phyloP scores from a whole-genome alignment of 2,329 filamentous ascomycete species.

The Samsoniella hepiali region DNA sequence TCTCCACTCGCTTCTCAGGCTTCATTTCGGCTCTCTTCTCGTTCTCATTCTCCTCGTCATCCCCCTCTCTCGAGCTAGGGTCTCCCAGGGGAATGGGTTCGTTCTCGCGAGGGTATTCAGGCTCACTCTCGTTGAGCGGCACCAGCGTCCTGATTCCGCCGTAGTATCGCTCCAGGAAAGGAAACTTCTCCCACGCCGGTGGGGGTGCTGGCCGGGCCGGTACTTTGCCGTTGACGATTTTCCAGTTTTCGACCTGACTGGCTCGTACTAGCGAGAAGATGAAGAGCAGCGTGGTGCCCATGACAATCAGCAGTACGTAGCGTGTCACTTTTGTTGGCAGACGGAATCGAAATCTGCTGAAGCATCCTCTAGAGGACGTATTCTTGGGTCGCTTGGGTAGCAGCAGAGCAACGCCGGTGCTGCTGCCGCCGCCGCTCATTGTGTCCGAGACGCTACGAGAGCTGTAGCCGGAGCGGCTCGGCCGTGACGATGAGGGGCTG shows the following conservation, averaged over 20 bases:
- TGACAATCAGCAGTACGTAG: constrained; percentile 71
- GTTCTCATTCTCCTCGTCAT: neutral
- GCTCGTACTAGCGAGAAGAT: constrained; percentile 72
- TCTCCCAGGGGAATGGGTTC: constrained; percentile 39
- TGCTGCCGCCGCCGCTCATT: constrained; percentile 36
- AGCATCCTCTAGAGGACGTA: constrained; percentile 23
- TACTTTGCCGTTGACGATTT: constrained; percentile 52
- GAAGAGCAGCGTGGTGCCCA: constrained; percentile 69
- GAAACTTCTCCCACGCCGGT: constrained; percentile 77
- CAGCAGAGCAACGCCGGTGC: constrained; percentile 33
- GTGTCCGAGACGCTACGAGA: constrained; percentile 54
- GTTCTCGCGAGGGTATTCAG: constrained; percentile 75
- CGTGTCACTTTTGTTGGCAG: constrained; percentile 71
- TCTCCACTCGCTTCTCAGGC: constrained; percentile 21
- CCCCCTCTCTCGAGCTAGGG: constrained; percentile 13
- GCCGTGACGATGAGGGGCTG: constrained; percentile 36
- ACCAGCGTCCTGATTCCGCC: constrained; percentile 77
- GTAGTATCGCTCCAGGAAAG: constrained; percentile 84
- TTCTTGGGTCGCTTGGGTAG: constrained; percentile 36
- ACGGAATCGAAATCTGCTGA: constrained; percentile 49
- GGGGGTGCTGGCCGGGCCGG: constrained; percentile 54
- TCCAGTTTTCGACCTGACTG: constrained; percentile 66
- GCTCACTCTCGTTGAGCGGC: constrained; percentile 60
- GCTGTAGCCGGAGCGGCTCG: constrained; percentile 44
- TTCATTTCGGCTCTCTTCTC: constrained; percentile 19